Base-by-base conservation (phyloP, 1,139 yeast genomes). In the Hansenula lynferdii region DNA sequence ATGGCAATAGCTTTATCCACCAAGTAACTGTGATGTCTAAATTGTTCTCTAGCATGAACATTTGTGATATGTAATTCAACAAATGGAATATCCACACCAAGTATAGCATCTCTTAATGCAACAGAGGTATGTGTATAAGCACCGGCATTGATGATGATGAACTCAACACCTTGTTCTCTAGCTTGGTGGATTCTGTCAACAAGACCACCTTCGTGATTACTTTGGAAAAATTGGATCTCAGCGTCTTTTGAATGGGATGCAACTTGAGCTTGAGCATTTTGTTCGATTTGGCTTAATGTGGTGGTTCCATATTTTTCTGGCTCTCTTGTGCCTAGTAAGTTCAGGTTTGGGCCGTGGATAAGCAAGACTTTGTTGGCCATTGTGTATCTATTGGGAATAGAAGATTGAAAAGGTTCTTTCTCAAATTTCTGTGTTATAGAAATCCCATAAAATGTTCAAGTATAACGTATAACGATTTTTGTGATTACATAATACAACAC, bases 51-150 rank as follows among this genome's bases (percentile, higher is more conserved):
- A 37, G 67, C 70, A 44, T 71, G 75, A 27, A 70, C 71, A 47
- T 70, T 71, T 35, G 76, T 70, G 48, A 71, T 69, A 47, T 71
- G 76, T 9, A 70, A 62, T 47, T 71, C 77, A 28, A 71, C 63
- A 46, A 65, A 71, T 20, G 77, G 76, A 38, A 70, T 70, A 17
- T 66, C 67, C 5, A 72, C 70, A 24, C 69, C 72, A 33, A 70
- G 52, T 29, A 71, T 57, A 2, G 76, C 76, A 51, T 71, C 77
- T 45, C 77, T 63, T 18, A 71, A 61, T 2, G 72, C 77, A 16
- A 71, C 69, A 0, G 75, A 69, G 1, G 76, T 71, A 44, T 71
- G 77, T 2, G 76, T 71, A 47, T 69, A 70, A 8, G 76, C 76
- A 35, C 76, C 76, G 10, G 76, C 76, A 49, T 71, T 71, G 39